These are phyloP conservation scores for Globisporangium irregulare DNA, from an alignment of 352 stramenopile species.

Conservation along the genomic window DNA sequence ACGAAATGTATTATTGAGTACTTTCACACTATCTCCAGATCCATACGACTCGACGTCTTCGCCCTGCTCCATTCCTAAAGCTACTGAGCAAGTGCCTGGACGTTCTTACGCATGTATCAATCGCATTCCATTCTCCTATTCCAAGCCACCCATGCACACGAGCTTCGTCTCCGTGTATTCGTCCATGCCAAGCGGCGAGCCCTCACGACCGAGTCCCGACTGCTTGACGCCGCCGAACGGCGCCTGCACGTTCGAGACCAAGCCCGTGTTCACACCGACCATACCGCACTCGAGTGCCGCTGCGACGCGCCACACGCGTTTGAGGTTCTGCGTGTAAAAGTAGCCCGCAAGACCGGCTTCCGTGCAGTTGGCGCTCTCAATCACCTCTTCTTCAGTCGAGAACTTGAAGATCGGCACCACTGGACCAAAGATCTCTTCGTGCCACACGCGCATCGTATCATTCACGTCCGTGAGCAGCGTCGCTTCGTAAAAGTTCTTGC, in stretches of 20 bases:
- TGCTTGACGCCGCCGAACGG: constrained; percentile 90
- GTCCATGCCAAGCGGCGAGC: constrained; percentile 84
- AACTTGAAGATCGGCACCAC: constrained; percentile 94
- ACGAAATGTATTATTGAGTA: neutral
- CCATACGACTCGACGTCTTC: neutral
- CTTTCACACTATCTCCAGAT: neutral
- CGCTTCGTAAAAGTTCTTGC: constrained; percentile 92
- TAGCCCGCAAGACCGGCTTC: constrained; percentile 92
- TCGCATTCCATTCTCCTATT: constrained; percentile 17
- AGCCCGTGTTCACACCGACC: constrained; percentile 92
- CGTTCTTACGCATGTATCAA: neutral
- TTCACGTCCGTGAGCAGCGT: constrained; percentile 90
- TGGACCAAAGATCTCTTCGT: constrained; percentile 96
- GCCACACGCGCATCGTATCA: constrained; percentile 85
- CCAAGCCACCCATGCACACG: constrained; percentile 78
- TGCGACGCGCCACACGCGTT: constrained; percentile 86
- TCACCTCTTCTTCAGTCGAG: constrained; percentile 92
- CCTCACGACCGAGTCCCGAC: constrained; percentile 88
- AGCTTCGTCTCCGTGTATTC: constrained; percentile 99
- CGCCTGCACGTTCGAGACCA: constrained; percentile 86
- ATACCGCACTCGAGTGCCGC: constrained; percentile 91
- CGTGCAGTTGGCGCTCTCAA: constrained; percentile 93
- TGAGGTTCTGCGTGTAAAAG: constrained; percentile 92
- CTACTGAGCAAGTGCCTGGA: neutral
- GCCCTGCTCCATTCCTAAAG: neutral